Conservation (phyloP, 768 basidiomycete species). For the Mrakia blollopis region DNA sequence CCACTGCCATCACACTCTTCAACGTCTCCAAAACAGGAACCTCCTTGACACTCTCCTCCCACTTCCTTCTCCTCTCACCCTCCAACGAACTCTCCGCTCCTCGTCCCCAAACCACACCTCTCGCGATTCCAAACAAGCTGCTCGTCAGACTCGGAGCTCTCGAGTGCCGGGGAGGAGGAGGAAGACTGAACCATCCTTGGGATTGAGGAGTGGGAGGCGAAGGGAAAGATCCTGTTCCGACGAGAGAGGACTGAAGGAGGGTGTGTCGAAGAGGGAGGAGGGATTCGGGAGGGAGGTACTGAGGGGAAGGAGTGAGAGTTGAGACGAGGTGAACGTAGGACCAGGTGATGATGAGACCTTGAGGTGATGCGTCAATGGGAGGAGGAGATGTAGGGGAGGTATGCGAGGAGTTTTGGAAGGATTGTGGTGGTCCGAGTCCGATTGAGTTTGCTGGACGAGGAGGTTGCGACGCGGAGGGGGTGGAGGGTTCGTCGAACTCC, state of each 20-base stretch:
- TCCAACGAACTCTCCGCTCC: constrained; percentile 39
- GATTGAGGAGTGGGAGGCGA: constrained; percentile 1
- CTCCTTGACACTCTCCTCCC: constrained; percentile 42
- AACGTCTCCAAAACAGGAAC: constrained; percentile 82
- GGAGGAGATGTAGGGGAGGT: not conserved
- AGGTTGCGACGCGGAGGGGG: not conserved
- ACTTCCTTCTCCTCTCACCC: constrained; percentile 45
- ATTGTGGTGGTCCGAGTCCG: constrained; percentile 25
- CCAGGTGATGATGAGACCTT: constrained; percentile 27
- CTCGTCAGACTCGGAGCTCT: constrained; percentile 42
- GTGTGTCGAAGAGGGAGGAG: constrained; percentile 29
- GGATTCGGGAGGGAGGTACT: constrained; percentile 29
- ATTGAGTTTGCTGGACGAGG: constrained; percentile 8
- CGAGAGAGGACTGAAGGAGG: constrained; percentile 22
- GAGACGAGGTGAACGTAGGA: constrained; percentile 29
- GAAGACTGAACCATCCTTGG: constrained; percentile 27
- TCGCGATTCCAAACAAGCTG: constrained; percentile 41
- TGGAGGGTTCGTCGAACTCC: not conserved
- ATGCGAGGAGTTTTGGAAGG: not conserved
- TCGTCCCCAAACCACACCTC: constrained; percentile 40
- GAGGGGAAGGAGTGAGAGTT: constrained; percentile 27
- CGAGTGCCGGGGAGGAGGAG: constrained; percentile 35
- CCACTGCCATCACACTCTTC: constrained; percentile 83
- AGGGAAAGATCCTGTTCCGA: constrained; percentile 26
- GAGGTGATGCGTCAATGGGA: not conserved